A percentile compares a stretch with the other conserved stretches of the same genome.
Conservation (phyloP, 164 flowering plant genomes). For the Stephania cephalantha region DNA sequence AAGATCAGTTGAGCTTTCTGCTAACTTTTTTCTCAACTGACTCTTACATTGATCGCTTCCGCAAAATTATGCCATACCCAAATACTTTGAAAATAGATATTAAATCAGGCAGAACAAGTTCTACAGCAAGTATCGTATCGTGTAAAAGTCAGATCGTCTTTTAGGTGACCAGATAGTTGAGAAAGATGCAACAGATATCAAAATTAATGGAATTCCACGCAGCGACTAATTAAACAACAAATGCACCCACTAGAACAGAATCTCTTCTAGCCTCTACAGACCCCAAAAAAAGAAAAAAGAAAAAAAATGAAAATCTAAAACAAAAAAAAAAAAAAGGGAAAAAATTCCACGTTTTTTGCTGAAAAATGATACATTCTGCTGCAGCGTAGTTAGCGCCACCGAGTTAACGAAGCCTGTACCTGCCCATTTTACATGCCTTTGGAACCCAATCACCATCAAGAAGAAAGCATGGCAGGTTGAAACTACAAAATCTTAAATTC, state of each 20-base stretch:
- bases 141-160: neutral
- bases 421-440: slow-evolving; percentile 26
- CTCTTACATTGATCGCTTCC: no score
- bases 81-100: neutral
- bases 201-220: slow-evolving; percentile 1
- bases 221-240: neutral
- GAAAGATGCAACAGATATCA: neutral
- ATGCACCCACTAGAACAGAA: neutral
- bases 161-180: neutral
- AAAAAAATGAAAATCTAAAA: neutral
- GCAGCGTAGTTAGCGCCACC: slow-evolving; percentile 10
- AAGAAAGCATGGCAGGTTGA: slow-evolving; percentile 14
- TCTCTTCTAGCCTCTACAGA: slow-evolving; percentile 2
- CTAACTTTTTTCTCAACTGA: no score
- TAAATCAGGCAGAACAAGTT: neutral
- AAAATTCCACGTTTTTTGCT: slow-evolving; percentile 23
- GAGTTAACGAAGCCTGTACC: slow-evolving; percentile 19
- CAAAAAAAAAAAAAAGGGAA: slow-evolving; percentile 3
- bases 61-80: neutral
- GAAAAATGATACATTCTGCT: slow-evolving; percentile 33
- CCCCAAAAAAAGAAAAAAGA: neutral
- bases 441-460: slow-evolving; percentile 18
- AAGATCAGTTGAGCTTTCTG: no score
- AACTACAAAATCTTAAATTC: slow-evolving; percentile 21
- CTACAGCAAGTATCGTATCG: neutral